A percentile compares a stretch with the other conserved stretches of the same genome.
phyloP scores from a whole-genome alignment of 1,139 yeast species.

The Pichia inconspicua region DNA sequence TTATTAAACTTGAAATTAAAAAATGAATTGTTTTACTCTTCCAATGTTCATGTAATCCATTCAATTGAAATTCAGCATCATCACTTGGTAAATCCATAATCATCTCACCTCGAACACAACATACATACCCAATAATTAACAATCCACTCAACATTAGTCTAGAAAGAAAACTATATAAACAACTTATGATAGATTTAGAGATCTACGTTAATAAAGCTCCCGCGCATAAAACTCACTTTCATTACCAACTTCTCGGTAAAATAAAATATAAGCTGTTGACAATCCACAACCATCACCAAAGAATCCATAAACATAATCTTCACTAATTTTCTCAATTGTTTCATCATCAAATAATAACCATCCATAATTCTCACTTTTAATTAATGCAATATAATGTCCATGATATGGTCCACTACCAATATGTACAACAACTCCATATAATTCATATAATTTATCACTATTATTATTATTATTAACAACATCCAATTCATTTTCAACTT shows the following conservation, averaged over 20 bases:
- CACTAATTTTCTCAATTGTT: conserved; percentile 83
- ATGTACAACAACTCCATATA: conserved; percentile 83
- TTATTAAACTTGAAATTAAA: conserved; percentile 40
- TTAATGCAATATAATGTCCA: conserved; percentile 87
- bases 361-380: conserved; percentile 70
- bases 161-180: no score
- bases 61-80: conserved; percentile 13
- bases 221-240: conserved; percentile 21
- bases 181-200: no score
- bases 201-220: conserved; percentile 17
- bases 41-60: conserved; percentile 25
- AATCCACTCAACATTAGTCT: not conserved
- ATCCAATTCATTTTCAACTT: conserved; percentile 24
- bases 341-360: conserved; percentile 96
- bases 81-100: conserved; percentile 17
- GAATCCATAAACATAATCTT: conserved; percentile 73
- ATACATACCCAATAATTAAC: not conserved
- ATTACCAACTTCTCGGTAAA: conserved; percentile 47
- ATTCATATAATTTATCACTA: conserved; percentile 57
- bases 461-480: no score
- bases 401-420: conserved; percentile 98
- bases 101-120: conserved; percentile 7
- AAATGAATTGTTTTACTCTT: conserved; percentile 57
- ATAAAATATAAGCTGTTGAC: conserved; percentile 85
- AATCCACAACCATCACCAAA: conserved; percentile 86